Percentiles rank a stretch among this genome's conserved stretches.
These are phyloP conservation scores for Amanita rubescens DNA, from an alignment of 768 basidiomycete genomes.

Conservation along the genomic window DNA sequence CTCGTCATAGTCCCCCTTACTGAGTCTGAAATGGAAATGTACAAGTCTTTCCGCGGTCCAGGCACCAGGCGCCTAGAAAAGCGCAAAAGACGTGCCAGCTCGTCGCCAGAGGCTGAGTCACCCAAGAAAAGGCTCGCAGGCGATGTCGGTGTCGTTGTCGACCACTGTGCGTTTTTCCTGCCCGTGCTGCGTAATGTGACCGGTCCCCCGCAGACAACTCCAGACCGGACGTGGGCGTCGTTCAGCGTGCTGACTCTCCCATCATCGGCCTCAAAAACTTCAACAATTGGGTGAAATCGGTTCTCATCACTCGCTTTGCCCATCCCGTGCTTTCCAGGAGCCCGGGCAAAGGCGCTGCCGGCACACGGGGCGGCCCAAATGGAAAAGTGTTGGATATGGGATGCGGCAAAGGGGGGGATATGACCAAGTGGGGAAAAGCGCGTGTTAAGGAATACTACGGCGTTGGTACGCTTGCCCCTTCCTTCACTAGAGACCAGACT, in stretches of 20 bases:
- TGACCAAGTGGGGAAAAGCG: constrained; percentile 92
- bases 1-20: constrained; percentile 63
- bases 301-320: constrained; percentile 87
- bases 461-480: constrained; percentile 46
- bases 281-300: constrained; percentile 99
- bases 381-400: constrained; percentile 94
- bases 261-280: constrained; percentile 97
- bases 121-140: constrained; percentile 48
- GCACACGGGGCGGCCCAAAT: constrained; percentile 20
- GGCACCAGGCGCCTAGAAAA: constrained; percentile 49
- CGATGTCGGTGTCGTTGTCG: constrained; percentile 67
- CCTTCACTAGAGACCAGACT: neutral
- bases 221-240: constrained; percentile 85
- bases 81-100: constrained; percentile 39
- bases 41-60: constrained; percentile 47
- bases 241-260: constrained; percentile 79
- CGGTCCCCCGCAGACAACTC: constrained; percentile 62
- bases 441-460: constrained; percentile 72
- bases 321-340: constrained; percentile 55
- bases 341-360: constrained; percentile 16
- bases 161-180: constrained; percentile 58
- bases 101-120: constrained; percentile 23
- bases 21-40: constrained; percentile 51
- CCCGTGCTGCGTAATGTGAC: constrained; percentile 3
- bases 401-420: constrained; percentile 98